Evolutionary conservation across 805 yeast species (phyloP).

Genomic region (Blastobotrys peoriensis): DNA sequence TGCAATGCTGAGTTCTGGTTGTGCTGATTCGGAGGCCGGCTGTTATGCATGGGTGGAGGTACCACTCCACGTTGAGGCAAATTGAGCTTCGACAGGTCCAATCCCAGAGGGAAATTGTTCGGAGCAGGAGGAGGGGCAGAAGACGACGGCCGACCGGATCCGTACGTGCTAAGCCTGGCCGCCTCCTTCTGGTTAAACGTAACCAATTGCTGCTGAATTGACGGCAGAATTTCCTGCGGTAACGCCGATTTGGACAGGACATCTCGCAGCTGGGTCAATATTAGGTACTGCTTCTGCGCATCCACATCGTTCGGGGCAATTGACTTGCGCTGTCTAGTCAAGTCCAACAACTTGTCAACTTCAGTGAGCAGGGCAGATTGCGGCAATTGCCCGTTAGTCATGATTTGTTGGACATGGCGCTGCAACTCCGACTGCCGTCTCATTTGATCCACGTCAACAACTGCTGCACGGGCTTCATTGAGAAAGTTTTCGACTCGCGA

Average conservation of each 20-base stretch:
- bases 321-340: slow-evolving; percentile 19
- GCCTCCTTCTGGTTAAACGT: slow-evolving; percentile 22
- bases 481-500: slow-evolving; percentile 70
- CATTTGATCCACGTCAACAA: slow-evolving; percentile 20
- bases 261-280: slow-evolving; percentile 25
- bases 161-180: slow-evolving; percentile 20
- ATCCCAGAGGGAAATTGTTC: neutral
- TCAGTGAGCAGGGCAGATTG: slow-evolving; percentile 27
- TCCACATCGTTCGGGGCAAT: slow-evolving; percentile 24
- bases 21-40: too few species aligned
- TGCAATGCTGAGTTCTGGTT: neutral
- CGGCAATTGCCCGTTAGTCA: slow-evolving; percentile 17
- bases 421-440: slow-evolving; percentile 17
- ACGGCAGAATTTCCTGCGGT: slow-evolving; percentile 25
- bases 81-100: slow-evolving; percentile 9
- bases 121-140: slow-evolving; percentile 9
- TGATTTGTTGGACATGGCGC: slow-evolving; percentile 14
- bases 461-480: slow-evolving; percentile 13
- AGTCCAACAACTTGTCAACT: slow-evolving; percentile 24
- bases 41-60: neutral
- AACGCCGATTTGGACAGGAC: slow-evolving; percentile 25
- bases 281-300: slow-evolving; percentile 27
- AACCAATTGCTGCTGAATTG: slow-evolving; percentile 27
- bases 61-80: neutral
- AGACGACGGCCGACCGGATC: neutral